These are phyloP conservation scores for Limonium bicolor DNA, from an alignment of 148 eudicot species.

Conservation along the genomic window DNA sequence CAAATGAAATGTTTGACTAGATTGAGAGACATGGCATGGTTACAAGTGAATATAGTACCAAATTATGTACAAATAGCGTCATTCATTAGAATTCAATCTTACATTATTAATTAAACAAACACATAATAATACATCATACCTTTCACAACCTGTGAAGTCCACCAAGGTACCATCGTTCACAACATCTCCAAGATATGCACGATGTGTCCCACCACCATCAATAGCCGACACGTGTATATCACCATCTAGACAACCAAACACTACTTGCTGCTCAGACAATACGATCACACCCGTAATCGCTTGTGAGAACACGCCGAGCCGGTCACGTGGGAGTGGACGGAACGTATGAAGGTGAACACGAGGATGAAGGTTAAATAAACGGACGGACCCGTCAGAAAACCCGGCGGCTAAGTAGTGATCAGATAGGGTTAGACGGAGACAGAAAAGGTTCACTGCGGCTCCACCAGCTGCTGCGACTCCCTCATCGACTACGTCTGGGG, in stretches of 20 bases:
- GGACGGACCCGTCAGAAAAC: slow-evolving; percentile 66
- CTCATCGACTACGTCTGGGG: slow-evolving; percentile 13
- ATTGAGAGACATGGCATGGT: too few relatives aligned
- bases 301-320: slow-evolving; percentile 47
- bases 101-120: background rate
- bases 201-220: slow-evolving; percentile 14
- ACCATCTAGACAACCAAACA: slow-evolving; percentile 70
- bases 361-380: slow-evolving; percentile 41
- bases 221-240: slow-evolving; percentile 41
- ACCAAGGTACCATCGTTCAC: slow-evolving; percentile 70
- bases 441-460: slow-evolving; percentile 15
- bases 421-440: slow-evolving; percentile 62
- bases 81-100: background rate
- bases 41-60: too few relatives aligned
- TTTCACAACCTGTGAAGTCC: slow-evolving; percentile 51
- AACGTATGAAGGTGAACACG: slow-evolving; percentile 41
- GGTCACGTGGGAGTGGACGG: slow-evolving; percentile 43
- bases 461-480: background rate
- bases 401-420: slow-evolving; percentile 56
- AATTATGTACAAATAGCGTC: too few relatives aligned
- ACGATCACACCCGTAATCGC: slow-evolving; percentile 61
- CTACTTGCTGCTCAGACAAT: slow-evolving; percentile 12
- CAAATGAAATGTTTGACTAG: too few relatives aligned
- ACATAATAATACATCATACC: background rate
- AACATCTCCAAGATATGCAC: slow-evolving; percentile 51